Conservation (phyloP, 768 basidiomycete species). For the Boletus barrowsii region DNA sequence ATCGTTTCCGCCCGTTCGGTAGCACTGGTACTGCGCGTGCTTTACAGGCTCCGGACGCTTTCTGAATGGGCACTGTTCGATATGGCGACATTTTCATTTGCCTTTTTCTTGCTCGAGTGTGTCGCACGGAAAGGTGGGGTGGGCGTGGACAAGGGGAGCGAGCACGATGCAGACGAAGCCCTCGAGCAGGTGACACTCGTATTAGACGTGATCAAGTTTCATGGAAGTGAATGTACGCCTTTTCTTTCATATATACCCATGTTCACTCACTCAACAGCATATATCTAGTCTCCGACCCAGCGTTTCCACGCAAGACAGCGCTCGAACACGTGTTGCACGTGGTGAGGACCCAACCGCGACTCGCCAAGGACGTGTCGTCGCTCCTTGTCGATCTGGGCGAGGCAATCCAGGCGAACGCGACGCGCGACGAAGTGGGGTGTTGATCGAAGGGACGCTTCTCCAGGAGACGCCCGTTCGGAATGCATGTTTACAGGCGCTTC, state of each 20-base stretch:
- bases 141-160: conserved; percentile 26
- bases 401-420: conserved; percentile 66
- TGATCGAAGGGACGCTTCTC: conserved; percentile 73
- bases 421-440: conserved; percentile 58
- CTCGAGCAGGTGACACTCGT: conserved; percentile 78
- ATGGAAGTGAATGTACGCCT: conserved; percentile 29
- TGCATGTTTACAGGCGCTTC: conserved; percentile 86
- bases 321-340: conserved; percentile 69
- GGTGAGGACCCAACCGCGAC: conserved; percentile 72
- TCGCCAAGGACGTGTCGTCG: conserved; percentile 81
- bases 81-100: conserved; percentile 79
- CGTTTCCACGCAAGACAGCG: conserved; percentile 72
- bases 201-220: conserved; percentile 39
- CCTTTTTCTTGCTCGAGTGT: conserved; percentile 68
- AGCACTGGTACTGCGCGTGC: conserved; percentile 61
- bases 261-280: not conserved
- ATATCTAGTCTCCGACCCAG: conserved; percentile 59
- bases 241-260: conserved; percentile 5
- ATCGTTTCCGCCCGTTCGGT: no score
- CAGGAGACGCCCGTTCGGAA: conserved; percentile 87
- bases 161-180: conserved; percentile 49
- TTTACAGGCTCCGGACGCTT: conserved; percentile 78
- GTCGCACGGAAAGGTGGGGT: conserved; percentile 73
- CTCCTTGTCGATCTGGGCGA: conserved; percentile 79
- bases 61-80: conserved; percentile 83